Conservation (phyloP, 352 stramenopile species). For the Phytopythium mirpurense region DNA sequence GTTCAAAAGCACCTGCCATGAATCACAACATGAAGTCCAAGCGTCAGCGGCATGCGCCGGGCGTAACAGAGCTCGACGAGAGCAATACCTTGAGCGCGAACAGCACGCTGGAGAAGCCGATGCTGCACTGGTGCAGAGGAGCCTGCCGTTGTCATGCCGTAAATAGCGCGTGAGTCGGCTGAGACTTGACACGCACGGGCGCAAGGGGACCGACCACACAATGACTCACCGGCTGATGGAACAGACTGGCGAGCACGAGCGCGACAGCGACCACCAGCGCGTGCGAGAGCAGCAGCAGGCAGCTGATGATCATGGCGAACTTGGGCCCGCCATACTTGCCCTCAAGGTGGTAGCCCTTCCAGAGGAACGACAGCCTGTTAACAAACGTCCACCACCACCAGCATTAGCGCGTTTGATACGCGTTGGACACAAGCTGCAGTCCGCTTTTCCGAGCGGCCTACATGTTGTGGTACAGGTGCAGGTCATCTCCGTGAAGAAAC, state of each 20-base stretch:
- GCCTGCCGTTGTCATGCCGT: constrained; percentile 22
- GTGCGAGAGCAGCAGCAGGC: constrained; percentile 62
- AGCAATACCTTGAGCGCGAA: constrained; percentile 67
- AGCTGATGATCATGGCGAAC: constrained; percentile 43
- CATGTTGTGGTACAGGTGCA: constrained; percentile 92
- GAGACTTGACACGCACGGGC: background rate
- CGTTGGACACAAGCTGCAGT: background rate
- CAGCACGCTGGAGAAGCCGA: constrained; percentile 75
- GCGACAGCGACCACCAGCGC: constrained; percentile 42
- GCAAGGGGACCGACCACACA: no score
- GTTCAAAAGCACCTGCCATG: constrained; percentile 73
- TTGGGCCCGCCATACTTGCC: constrained; percentile 35
- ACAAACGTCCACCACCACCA: no score
- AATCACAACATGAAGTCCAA: constrained; percentile 4
- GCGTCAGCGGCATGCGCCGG: background rate
- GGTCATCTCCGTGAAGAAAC: constrained; percentile 81
- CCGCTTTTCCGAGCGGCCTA: constrained; percentile 14
- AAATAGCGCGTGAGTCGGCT: no score
- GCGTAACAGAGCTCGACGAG: background rate
- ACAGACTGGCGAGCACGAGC: constrained; percentile 15
- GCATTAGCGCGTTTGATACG: no score
- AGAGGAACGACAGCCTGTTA: constrained; percentile 69
- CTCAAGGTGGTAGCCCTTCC: constrained; percentile 83
- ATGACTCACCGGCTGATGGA: background rate
- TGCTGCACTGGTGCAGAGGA: constrained; percentile 50